Conservation (phyloP, 257 asterid species). For the Mentha longifolia region DNA sequence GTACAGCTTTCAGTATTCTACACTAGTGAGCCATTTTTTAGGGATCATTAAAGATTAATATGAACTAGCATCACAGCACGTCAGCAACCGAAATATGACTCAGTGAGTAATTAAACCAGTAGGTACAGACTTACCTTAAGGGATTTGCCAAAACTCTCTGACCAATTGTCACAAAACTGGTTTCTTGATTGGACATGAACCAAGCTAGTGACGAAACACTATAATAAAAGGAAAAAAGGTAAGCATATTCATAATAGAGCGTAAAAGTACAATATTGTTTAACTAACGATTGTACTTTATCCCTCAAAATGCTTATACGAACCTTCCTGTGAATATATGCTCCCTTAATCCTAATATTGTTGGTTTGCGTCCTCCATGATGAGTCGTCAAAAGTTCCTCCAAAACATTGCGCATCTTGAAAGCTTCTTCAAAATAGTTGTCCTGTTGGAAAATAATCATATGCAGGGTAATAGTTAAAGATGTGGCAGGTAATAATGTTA, state of each 20-base stretch:
- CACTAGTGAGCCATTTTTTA: neutral
- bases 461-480: neutral
- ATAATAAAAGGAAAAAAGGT: constrained; percentile 40
- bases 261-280: constrained; percentile 1
- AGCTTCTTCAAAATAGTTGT: constrained; percentile 98
- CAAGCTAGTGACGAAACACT: constrained; percentile 99
- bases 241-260: constrained; percentile 31
- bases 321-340: constrained; percentile 99
- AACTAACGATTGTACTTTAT: constrained; percentile 5
- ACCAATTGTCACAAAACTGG: constrained; percentile 98
- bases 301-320: constrained; percentile 33
- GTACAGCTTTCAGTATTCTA: neutral
- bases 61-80: neutral
- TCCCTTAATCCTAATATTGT: constrained; percentile 95
- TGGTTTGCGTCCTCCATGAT: constrained; percentile 80
- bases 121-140: constrained; percentile 55
- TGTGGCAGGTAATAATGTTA: neutral
- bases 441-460: constrained; percentile 52
- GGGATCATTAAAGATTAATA: neutral
- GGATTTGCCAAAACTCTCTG: constrained; percentile 96
- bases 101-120: neutral
- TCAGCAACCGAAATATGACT: constrained; percentile 1
- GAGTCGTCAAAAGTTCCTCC: constrained; percentile 78
- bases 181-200: constrained; percentile 99
- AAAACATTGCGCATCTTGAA: constrained; percentile 95